These are phyloP conservation scores for Recurvomyces mirabilis DNA, from an alignment of 495 filamentous ascomycete species.

Conservation along the genomic window DNA sequence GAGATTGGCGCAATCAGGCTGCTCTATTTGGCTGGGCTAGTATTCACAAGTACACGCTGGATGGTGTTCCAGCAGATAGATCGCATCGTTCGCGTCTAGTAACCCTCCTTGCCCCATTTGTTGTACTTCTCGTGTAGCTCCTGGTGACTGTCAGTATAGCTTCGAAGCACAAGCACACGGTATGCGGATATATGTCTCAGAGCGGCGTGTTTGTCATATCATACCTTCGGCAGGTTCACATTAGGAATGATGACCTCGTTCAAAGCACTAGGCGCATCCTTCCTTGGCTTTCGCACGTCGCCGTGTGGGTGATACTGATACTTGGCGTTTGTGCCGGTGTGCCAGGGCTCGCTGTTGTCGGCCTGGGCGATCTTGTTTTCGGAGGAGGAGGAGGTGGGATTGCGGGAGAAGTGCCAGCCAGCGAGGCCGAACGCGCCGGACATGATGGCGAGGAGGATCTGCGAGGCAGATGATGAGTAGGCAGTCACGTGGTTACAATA, in stretches of 20 bases:
- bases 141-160: neutral
- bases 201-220: too few relatives aligned
- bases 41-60: too few relatives aligned
- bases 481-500: too few relatives aligned
- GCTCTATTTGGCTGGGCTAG: too few relatives aligned
- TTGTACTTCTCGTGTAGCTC: constrained; percentile 82
- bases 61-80: too few relatives aligned
- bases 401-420: constrained; percentile 77
- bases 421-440: constrained; percentile 73
- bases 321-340: constrained; percentile 55
- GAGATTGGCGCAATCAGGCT: too few relatives aligned
- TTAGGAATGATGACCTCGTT: constrained; percentile 89
- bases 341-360: constrained; percentile 77
- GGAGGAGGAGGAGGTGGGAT: constrained; percentile 73
- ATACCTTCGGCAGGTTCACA: constrained; percentile 81
- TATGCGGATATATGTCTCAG: neutral
- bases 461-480: too few relatives aligned
- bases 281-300: constrained; percentile 59
- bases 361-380: constrained; percentile 67
- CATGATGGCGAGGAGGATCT: constrained; percentile 92
- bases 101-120: constrained; percentile 90
- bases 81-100: constrained; percentile 25
- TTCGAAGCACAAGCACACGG: neutral
- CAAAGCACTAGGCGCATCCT: constrained; percentile 86
- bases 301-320: constrained; percentile 92